Evolutionary conservation across 2,329 filamentous ascomycete species (phyloP).

Genomic region (Venturiaceae sp.): DNA sequence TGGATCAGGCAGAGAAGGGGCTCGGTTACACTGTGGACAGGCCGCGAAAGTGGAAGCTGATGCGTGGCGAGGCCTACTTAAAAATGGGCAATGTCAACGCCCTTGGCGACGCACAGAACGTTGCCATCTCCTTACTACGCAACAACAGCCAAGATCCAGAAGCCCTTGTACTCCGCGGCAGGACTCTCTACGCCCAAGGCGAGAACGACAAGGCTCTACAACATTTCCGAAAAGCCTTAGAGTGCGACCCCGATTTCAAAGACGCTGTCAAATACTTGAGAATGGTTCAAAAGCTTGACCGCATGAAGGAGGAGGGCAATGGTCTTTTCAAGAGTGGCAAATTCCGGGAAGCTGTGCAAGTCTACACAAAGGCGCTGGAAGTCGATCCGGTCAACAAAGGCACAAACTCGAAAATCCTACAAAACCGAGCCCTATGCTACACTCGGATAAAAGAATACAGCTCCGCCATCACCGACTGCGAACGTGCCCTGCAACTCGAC

Average conservation of each 20-base stretch:
- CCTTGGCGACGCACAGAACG: slow-evolving; percentile 82
- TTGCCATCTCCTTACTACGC: slow-evolving; percentile 79
- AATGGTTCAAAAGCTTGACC: slow-evolving; percentile 82
- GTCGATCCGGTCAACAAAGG: slow-evolving; percentile 83
- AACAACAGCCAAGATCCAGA: slow-evolving; percentile 88
- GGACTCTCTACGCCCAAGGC: slow-evolving; percentile 80
- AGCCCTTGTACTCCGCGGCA: slow-evolving; percentile 79
- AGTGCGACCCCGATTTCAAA: slow-evolving; percentile 83
- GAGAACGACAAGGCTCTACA: slow-evolving; percentile 93
- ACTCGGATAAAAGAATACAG: slow-evolving; percentile 76
- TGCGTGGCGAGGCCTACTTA: slow-evolving; percentile 84
- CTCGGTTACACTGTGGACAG: slow-evolving; percentile 66
- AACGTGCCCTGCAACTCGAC: slow-evolving; percentile 73
- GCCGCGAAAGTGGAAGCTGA: slow-evolving; percentile 87
- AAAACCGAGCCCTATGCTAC: slow-evolving; percentile 83
- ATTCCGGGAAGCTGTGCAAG: slow-evolving; percentile 71
- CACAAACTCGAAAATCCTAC: slow-evolving; percentile 88
- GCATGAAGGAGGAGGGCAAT: slow-evolving; percentile 93
- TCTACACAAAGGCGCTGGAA: slow-evolving; percentile 73
- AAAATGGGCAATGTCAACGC: slow-evolving; percentile 88
- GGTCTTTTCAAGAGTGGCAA: slow-evolving; percentile 75
- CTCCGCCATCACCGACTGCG: slow-evolving; percentile 75
- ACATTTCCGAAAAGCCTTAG: slow-evolving; percentile 82
- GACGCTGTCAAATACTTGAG: slow-evolving; percentile 82
- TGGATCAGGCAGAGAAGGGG: slow-evolving; percentile 80